Conservation (phyloP, 345 rosid genomes). For the Lepidium sativum region DNA sequence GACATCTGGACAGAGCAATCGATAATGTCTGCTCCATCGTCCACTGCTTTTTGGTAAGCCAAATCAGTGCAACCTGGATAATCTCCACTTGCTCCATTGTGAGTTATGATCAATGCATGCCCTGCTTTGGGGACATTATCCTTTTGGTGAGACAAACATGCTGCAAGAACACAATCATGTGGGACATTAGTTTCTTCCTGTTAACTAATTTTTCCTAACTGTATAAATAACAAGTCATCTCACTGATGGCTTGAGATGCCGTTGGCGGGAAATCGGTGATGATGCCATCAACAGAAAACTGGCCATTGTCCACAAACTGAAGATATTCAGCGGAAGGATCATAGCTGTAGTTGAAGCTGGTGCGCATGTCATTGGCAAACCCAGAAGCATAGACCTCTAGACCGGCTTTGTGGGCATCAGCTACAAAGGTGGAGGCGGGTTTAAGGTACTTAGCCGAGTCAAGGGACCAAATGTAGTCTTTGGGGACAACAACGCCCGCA, state of each 20-base stretch:
- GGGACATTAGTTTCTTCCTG: background rate
- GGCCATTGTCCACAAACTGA: constrained; percentile 44
- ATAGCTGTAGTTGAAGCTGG: constrained; percentile 53
- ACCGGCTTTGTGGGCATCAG: constrained; percentile 71
- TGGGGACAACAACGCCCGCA: constrained; percentile 68
- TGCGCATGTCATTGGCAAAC: constrained; percentile 43
- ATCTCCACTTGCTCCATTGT: constrained; percentile 82
- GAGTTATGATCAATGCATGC: constrained; percentile 46
- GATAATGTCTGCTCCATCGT: constrained; percentile 70
- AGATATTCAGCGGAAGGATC: constrained; percentile 71
- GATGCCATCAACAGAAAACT: constrained; percentile 70
- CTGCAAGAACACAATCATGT: constrained; percentile 31
- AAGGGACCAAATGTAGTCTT: constrained; percentile 67
- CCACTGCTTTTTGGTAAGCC: constrained; percentile 70
- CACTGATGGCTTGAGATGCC: constrained; percentile 63
- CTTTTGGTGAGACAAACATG: constrained; percentile 45
- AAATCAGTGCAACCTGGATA: constrained; percentile 79
- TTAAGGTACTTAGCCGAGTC: constrained; percentile 41
- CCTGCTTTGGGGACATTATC: constrained; percentile 25
- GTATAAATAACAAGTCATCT: constrained; percentile 10
- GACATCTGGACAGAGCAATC: constrained; percentile 87
- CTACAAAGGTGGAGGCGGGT: constrained; percentile 49
- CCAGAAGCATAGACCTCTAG: constrained; percentile 58
- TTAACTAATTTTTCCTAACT: background rate
- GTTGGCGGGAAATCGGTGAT: constrained; percentile 79